Evolutionary conservation across 164 flowering plant genomes (phyloP).

Genomic region (Vitis rotundifolia): DNA sequence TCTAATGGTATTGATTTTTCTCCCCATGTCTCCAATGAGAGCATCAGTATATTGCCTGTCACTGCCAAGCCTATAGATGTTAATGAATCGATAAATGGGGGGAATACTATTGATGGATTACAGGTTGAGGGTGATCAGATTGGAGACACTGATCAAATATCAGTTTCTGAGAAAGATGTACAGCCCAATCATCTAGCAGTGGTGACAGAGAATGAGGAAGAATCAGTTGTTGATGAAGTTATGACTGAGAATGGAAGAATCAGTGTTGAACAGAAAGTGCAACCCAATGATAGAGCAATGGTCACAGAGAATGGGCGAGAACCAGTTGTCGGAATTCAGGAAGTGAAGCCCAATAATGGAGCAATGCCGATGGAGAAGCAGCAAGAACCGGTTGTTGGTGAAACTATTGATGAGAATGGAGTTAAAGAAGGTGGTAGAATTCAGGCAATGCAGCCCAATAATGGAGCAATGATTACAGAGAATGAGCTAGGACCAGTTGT

Average conservation of each 20-base stretch:
- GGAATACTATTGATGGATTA: no score
- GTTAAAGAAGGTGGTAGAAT: no score
- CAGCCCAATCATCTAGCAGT: not conserved
- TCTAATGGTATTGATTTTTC: slow-evolving; percentile 2
- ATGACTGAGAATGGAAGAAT: not conserved
- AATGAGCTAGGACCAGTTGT: not conserved
- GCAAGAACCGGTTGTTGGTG: no score
- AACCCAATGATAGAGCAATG: not conserved
- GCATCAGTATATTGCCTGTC: not conserved
- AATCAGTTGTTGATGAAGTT: not conserved
- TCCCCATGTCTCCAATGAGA: not conserved
- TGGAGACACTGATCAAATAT: not conserved
- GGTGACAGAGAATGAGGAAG: slow-evolving; percentile 1
- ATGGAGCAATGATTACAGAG: no score
- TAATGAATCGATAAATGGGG: no score
- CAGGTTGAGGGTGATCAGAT: not conserved
- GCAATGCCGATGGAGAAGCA: no score
- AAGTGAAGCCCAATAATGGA: no score
- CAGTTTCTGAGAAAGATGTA: not conserved
- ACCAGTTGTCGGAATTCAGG: not conserved
- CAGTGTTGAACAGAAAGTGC: not conserved
- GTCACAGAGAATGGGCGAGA: not conserved
- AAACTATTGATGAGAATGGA: no score
- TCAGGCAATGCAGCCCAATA: no score
- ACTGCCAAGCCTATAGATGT: not conserved